These are phyloP conservation scores for Cyberlindnera sargentensis DNA, from an alignment of 805 yeast species.

Conservation along the genomic window DNA sequence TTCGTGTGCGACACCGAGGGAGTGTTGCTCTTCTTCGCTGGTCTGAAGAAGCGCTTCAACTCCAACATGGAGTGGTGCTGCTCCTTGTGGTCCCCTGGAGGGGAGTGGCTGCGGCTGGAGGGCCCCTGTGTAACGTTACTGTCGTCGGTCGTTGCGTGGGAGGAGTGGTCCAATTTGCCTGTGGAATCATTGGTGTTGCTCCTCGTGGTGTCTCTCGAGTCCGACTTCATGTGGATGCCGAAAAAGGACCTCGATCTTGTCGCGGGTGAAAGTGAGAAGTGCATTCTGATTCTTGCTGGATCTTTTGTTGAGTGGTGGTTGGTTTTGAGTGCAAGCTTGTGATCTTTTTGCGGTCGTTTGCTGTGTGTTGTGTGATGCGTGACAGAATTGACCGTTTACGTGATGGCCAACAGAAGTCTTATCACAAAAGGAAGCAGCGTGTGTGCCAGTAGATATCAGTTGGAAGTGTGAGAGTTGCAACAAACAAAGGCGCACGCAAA, in stretches of 20 bases:
- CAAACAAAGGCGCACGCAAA: too few species aligned
- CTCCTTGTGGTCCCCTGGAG: slow-evolving; percentile 2
- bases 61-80: slow-evolving; percentile 16
- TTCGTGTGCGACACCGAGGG: slow-evolving; percentile 4
- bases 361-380: too few species aligned
- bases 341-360: too few species aligned
- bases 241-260: slow-evolving; percentile 1
- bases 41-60: slow-evolving; percentile 20
- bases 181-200: not conserved
- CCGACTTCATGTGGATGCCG: not conserved
- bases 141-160: too few species aligned
- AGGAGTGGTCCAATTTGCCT: too few species aligned
- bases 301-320: not conserved
- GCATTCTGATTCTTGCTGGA: not conserved
- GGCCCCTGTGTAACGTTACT: not conserved
- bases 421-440: too few species aligned
- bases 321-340: too few species aligned
- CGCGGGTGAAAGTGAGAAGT: slow-evolving; percentile 1
- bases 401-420: too few species aligned
- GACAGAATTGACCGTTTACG: too few species aligned
- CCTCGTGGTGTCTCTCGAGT: slow-evolving; percentile 1
- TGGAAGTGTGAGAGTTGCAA: too few species aligned
- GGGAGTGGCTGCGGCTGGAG: not conserved
- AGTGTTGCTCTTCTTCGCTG: slow-evolving; percentile 7
- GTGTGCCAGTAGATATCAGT: too few species aligned